Percentiles rank a stretch among this genome's conserved stretches.
These are phyloP conservation scores for Triangularia verruculosa DNA, from an alignment of 2,329 filamentous ascomycete genomes.

Conservation along the genomic window DNA sequence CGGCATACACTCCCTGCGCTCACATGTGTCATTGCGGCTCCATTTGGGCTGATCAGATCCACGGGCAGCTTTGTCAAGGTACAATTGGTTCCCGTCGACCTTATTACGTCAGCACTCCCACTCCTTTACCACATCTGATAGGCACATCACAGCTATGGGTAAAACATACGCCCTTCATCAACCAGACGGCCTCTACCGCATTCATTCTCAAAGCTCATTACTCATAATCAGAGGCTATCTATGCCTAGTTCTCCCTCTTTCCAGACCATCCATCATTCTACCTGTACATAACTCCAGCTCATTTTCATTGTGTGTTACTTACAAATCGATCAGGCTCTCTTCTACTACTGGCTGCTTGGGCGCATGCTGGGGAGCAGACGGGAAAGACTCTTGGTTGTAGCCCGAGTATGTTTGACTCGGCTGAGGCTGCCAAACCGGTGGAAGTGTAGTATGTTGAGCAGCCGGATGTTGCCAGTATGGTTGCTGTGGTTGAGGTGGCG, in stretches of 20 bases:
- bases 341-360: constrained; percentile 61
- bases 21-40: background rate
- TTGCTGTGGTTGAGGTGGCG: constrained; percentile 36
- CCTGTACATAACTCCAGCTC: background rate
- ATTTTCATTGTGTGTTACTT: background rate
- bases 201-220: background rate
- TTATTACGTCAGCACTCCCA: background rate
- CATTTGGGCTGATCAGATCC: background rate
- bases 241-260: background rate
- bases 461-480: constrained; percentile 50
- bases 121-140: background rate
- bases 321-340: constrained; percentile 79
- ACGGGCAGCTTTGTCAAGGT: background rate
- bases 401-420: constrained; percentile 43
- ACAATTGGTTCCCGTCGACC: background rate
- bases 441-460: constrained; percentile 40
- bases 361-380: constrained; percentile 61
- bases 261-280: background rate
- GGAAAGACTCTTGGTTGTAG: constrained; percentile 62
- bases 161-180: background rate
- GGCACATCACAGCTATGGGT: background rate
- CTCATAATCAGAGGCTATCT: background rate
- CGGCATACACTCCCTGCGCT: background rate
- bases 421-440: constrained; percentile 41
- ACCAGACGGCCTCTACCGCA: background rate